Conservation (phyloP, 2,329 filamentous ascomycete genomes). For the Amesomyces nigricolor region DNA sequence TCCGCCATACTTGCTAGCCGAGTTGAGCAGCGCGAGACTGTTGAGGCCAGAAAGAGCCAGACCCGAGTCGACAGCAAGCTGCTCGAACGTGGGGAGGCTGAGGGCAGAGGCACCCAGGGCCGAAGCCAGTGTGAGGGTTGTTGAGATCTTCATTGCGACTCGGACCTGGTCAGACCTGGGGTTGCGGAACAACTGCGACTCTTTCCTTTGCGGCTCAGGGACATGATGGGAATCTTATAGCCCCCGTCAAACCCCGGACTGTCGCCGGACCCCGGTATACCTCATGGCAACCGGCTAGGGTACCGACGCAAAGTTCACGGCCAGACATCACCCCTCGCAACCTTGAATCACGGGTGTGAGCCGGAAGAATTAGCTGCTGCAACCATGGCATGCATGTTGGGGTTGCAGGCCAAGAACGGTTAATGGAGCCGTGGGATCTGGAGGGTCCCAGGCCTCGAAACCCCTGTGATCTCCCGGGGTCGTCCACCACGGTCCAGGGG, state of each 20-base stretch:
- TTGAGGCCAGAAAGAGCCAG: conserved; percentile 19
- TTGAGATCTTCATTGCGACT: conserved; percentile 7
- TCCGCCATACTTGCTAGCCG: conserved; percentile 9
- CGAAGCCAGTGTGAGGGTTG: conserved; percentile 3
- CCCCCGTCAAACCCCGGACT: background rate
- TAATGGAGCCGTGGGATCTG: background rate
- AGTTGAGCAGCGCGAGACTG: conserved; percentile 15
- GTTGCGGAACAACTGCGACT: background rate
- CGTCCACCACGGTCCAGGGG: background rate
- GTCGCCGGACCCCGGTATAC: background rate
- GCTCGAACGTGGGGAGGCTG: conserved; percentile 12
- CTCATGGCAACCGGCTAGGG: background rate
- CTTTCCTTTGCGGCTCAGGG: background rate
- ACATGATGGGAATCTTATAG: background rate
- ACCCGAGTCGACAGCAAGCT: conserved; percentile 18
- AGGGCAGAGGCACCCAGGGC: conserved; percentile 2
- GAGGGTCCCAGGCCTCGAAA: background rate
- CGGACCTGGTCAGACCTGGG: background rate
- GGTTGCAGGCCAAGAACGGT: background rate
- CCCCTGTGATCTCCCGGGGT: background rate
- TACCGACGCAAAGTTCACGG: background rate
- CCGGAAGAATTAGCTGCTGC: conserved; percentile 1
- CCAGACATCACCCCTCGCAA: background rate
- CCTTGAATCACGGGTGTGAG: background rate
- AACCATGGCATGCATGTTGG: conserved; percentile 4